These are phyloP conservation scores for Fusarium heterosporum DNA, from an alignment of 2,329 filamentous ascomycete species.

Conservation along the genomic window DNA sequence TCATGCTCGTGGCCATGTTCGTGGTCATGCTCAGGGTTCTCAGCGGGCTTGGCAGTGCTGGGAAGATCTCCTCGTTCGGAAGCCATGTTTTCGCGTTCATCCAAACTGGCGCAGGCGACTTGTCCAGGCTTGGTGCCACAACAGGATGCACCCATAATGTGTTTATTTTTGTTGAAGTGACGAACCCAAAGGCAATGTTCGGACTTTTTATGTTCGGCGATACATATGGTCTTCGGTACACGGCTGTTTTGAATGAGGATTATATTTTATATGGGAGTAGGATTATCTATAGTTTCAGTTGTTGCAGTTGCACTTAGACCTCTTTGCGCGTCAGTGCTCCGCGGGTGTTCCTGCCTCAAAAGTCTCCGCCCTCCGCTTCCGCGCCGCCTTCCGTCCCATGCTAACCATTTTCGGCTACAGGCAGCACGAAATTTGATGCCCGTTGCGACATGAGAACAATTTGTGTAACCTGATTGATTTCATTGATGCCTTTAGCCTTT, in stretches of 20 bases:
- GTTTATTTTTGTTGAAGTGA: no score
- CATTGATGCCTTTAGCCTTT: no score
- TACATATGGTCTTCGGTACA: background rate
- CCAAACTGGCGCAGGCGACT: background rate
- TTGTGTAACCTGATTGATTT: no score
- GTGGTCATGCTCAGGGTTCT: accelerated
- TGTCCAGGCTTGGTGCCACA: slow-evolving; percentile 6
- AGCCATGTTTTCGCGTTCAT: background rate
- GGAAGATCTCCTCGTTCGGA: background rate
- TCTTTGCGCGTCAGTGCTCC: background rate
- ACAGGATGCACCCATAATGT: slow-evolving; percentile 13
- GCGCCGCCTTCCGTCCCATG: slow-evolving; percentile 4
- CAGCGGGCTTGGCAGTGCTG: accelerated
- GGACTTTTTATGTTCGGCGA: accelerated
- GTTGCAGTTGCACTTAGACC: background rate
- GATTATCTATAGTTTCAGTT: background rate
- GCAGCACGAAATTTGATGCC: no score
- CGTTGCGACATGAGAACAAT: no score
- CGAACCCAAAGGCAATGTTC: accelerated
- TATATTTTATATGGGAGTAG: background rate
- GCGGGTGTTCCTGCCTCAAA: background rate
- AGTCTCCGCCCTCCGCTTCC: slow-evolving; percentile 22
- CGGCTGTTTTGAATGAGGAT: background rate
- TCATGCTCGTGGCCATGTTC: accelerated
- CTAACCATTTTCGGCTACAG: background rate